A percentile compares a stretch with the other conserved stretches of the same genome.
Evolutionary conservation across 441 rosid species (phyloP).

Genomic region (Lepidium campestre): DNA sequence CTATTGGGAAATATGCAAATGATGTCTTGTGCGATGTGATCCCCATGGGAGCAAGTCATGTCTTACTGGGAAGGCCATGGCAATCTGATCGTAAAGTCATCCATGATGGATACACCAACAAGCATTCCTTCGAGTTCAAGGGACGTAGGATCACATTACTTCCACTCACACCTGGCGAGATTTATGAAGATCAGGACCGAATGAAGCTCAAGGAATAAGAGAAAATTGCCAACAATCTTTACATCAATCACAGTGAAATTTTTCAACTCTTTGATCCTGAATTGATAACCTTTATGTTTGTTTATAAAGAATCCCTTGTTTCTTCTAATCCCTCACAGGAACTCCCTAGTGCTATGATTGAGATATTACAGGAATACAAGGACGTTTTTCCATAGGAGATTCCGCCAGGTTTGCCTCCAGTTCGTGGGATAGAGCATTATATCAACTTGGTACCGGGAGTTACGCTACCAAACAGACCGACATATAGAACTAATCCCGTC

Average conservation of each 20-base stretch:
- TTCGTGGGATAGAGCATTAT: background rate
- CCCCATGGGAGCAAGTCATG: too few species aligned
- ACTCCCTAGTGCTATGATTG: background rate
- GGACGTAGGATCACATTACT: too few species aligned
- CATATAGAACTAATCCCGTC: background rate
- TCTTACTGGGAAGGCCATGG: too few species aligned
- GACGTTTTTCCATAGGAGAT: background rate
- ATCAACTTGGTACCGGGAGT: background rate
- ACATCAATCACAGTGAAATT: background rate
- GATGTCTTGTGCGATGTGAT: too few species aligned
- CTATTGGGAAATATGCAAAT: too few species aligned
- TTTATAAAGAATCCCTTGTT: background rate
- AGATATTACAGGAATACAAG: background rate
- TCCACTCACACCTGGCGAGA: too few species aligned
- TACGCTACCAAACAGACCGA: background rate
- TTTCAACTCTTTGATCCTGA: background rate
- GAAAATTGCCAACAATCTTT: background rate
- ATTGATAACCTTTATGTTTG: too few species aligned
- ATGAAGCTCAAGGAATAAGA: too few species aligned
- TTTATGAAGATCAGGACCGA: too few species aligned
- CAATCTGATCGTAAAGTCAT: too few species aligned
- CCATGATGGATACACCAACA: too few species aligned
- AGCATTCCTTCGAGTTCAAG: too few species aligned
- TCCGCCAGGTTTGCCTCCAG: background rate
- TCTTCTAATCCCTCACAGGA: background rate